phyloP scores from a whole-genome alignment of 345 rosid species.

The Salix caprea region DNA sequence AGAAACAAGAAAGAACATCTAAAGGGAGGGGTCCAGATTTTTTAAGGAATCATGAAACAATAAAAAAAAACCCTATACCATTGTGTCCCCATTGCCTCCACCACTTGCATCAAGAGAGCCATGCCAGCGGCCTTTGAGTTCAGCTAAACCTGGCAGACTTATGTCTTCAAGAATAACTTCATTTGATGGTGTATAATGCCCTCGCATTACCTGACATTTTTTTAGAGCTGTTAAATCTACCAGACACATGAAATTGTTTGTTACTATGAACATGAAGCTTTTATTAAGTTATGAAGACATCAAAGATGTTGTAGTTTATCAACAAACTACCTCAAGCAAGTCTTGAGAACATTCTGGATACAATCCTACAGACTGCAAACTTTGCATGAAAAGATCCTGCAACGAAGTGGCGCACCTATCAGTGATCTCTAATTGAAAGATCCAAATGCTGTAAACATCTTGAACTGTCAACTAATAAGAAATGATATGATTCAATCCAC shows the following conservation, averaged over 20 bases:
- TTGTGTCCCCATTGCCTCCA: slow-evolving; percentile 98
- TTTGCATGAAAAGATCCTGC: slow-evolving; percentile 93
- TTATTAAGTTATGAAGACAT: background rate
- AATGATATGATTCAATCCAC: background rate
- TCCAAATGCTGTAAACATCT: slow-evolving; percentile 2
- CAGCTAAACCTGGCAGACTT: slow-evolving; percentile 90
- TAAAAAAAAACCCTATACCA: slow-evolving; percentile 46
- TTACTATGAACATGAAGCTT: background rate
- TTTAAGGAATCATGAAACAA: slow-evolving; percentile 1
- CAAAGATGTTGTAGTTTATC: background rate
- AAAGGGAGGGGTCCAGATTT: background rate
- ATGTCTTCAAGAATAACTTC: slow-evolving; percentile 75
- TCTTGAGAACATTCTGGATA: slow-evolving; percentile 72
- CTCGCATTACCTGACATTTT: slow-evolving; percentile 57
- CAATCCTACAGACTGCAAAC: slow-evolving; percentile 75
- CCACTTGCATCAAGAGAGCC: slow-evolving; percentile 98
- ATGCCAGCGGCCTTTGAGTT: slow-evolving; percentile 88
- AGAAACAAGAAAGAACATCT: background rate
- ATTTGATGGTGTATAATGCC: slow-evolving; percentile 53
- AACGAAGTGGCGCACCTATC: slow-evolving; percentile 12
- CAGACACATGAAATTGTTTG: background rate
- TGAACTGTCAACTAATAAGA: slow-evolving; percentile 1
- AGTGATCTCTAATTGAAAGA: slow-evolving; percentile 4
- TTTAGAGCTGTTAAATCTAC: slow-evolving; percentile 15
- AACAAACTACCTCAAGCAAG: slow-evolving; percentile 66